Percentiles rank a stretch among this genome's conserved stretches.
phyloP scores from a whole-genome alignment of 1,139 yeast species.

The Pichia sp. region DNA sequence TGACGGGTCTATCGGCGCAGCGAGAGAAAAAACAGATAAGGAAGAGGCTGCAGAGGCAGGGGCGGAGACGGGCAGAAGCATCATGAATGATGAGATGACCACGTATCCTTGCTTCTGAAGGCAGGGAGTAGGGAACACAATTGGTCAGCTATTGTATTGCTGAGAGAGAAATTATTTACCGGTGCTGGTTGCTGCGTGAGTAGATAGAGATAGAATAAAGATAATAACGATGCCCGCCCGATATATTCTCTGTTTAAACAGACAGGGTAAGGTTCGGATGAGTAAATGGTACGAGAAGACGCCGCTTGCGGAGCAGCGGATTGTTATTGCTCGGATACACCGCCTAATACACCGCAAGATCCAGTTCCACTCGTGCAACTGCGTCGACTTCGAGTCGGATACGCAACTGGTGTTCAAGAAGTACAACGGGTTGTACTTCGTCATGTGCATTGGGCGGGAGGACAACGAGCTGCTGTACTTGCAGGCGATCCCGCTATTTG shows the following conservation, averaged over 20 bases:
- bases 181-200: neutral
- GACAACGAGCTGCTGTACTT: constrained; percentile 56
- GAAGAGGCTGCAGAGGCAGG: neutral
- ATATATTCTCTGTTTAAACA: constrained; percentile 74
- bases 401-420: constrained; percentile 76
- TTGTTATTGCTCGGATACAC: constrained; percentile 62
- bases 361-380: constrained; percentile 33
- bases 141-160: neutral
- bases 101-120: neutral
- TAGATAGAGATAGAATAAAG: neutral
- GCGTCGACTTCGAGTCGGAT: constrained; percentile 66
- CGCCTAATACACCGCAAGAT: constrained; percentile 55
- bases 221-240: constrained; percentile 33
- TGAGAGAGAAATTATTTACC: neutral
- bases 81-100: no score
- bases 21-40: neutral
- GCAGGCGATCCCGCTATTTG: constrained; percentile 83
- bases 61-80: neutral
- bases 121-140: neutral
- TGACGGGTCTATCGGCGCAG: neutral
- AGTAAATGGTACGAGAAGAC: constrained; percentile 68
- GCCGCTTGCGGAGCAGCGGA: constrained; percentile 49
- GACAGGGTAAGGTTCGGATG: constrained; percentile 89
- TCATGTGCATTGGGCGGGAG: constrained; percentile 35
- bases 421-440: constrained; percentile 88